A percentile compares a stretch with the other conserved stretches of the same genome.
phyloP scores from a whole-genome alignment of 106 monocot genomes.

The Acorus calamus region DNA sequence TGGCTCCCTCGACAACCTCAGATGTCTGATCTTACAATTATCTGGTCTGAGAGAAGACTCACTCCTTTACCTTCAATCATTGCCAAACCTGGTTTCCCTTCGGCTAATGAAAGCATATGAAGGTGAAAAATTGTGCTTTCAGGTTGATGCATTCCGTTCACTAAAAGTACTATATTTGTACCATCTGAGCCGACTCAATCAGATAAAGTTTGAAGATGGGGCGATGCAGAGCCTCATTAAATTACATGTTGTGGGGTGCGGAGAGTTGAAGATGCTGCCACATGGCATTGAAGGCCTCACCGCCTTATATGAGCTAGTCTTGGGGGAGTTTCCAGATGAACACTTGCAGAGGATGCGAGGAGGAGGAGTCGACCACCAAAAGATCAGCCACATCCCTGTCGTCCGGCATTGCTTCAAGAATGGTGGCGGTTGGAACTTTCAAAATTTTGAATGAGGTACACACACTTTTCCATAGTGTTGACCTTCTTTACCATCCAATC shows the following conservation, averaged over 20 bases:
- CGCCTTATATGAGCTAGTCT: slow-evolving; percentile 8
- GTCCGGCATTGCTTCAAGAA: too few species aligned
- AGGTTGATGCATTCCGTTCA: not conserved
- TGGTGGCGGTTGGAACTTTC: too few species aligned
- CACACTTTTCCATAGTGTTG: too few species aligned
- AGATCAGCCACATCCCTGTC: too few species aligned
- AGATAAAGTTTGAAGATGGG: slow-evolving; percentile 13
- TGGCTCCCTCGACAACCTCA: not conserved
- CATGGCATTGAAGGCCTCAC: slow-evolving; percentile 12
- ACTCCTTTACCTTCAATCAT: not conserved
- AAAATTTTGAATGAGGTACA: too few species aligned
- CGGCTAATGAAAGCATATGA: slow-evolving; percentile 15
- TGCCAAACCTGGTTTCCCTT: slow-evolving; percentile 16
- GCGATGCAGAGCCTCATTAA: slow-evolving; percentile 14
- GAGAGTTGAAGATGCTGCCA: slow-evolving; percentile 3
- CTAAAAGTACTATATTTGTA: slow-evolving; percentile 11
- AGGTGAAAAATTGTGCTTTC: slow-evolving; percentile 9
- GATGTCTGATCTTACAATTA: slow-evolving; percentile 6
- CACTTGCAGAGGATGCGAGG: not conserved
- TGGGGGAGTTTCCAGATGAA: slow-evolving; percentile 15
- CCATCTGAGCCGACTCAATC: slow-evolving; percentile 6
- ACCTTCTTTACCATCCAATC: too few species aligned
- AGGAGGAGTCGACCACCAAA: too few species aligned
- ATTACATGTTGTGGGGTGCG: slow-evolving; percentile 16
- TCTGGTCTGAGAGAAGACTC: slow-evolving; percentile 7